phyloP scores from a whole-genome alignment of 2,329 filamentous ascomycete genomes.

The Pleomassaria siparia region DNA sequence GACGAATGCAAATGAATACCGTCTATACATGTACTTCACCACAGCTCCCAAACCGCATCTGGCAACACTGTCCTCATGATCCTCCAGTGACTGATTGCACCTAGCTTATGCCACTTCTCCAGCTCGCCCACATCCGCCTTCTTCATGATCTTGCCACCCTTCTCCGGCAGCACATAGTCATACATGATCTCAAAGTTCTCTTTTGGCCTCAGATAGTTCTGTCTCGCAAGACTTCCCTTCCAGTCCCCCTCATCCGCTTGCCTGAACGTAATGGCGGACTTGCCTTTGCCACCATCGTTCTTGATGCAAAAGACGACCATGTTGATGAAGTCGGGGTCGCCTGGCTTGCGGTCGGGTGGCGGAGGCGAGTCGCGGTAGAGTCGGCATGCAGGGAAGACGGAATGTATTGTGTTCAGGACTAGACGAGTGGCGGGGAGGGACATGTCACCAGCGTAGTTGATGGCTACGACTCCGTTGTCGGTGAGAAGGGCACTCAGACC shows the following conservation, averaged over 20 bases:
- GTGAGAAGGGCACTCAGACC: slow-evolving; percentile 71
- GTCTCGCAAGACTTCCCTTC: slow-evolving; percentile 69
- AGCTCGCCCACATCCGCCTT: slow-evolving; percentile 67
- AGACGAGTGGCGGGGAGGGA: slow-evolving; percentile 72
- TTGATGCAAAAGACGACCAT: slow-evolving; percentile 94
- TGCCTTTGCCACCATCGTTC: slow-evolving; percentile 40
- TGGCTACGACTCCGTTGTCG: slow-evolving; percentile 79
- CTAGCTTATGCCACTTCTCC: slow-evolving; percentile 70
- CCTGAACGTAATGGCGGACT: slow-evolving; percentile 65
- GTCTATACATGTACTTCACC: no score
- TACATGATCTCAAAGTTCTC: slow-evolving; percentile 64
- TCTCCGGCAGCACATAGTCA: slow-evolving; percentile 25
- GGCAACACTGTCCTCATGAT: slow-evolving; percentile 89
- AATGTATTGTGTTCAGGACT: slow-evolving; percentile 77
- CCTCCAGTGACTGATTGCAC: slow-evolving; percentile 82
- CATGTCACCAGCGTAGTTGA: slow-evolving; percentile 95
- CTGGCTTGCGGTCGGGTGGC: slow-evolving; percentile 43
- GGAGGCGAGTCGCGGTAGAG: slow-evolving; percentile 79
- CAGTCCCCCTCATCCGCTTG: slow-evolving; percentile 65
- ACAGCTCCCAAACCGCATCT: slow-evolving; percentile 78
- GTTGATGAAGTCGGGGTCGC: slow-evolving; percentile 76
- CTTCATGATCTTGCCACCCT: slow-evolving; percentile 57
- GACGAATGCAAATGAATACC: no score
- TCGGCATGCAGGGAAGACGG: slow-evolving; percentile 85
- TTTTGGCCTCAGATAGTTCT: slow-evolving; percentile 70